These are phyloP conservation scores for Cyphellophora attinorum DNA, from an alignment of 2,329 filamentous ascomycete genomes.

Conservation along the genomic window DNA sequence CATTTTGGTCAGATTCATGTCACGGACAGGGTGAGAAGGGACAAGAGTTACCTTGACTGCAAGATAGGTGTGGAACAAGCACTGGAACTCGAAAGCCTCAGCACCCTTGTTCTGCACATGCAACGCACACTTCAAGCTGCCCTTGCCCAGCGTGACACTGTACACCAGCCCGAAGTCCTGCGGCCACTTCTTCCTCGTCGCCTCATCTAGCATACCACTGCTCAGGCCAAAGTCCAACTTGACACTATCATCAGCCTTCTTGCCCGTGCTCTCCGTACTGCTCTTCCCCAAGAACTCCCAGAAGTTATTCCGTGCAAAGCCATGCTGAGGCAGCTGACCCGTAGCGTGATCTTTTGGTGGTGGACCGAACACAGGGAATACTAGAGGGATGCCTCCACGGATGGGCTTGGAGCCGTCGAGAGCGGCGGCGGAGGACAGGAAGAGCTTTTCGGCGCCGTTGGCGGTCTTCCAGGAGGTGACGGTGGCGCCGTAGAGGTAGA, in stretches of 20 bases:
- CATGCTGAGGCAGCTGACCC: constrained; percentile 76
- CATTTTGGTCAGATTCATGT: too few species aligned
- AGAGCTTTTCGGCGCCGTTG: constrained; percentile 71
- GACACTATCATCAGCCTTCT: constrained; percentile 54
- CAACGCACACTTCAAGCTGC: constrained; percentile 68
- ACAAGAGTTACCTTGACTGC: constrained; percentile 62
- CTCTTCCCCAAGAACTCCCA: constrained; percentile 96
- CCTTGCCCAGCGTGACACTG: constrained; percentile 72
- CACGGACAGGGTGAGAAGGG: too few species aligned
- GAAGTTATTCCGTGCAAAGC: constrained; percentile 77
- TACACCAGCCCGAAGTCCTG: constrained; percentile 86
- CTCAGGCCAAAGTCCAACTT: constrained; percentile 95
- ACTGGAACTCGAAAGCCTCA: constrained; percentile 79
- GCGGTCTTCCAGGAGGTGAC: constrained; percentile 88
- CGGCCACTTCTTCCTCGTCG: constrained; percentile 66
- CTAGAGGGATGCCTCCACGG: constrained; percentile 44
- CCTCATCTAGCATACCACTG: constrained; percentile 58
- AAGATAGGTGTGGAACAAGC: constrained; percentile 86
- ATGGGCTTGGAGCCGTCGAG: constrained; percentile 85
- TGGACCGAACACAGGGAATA: constrained; percentile 60
- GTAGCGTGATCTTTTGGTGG: constrained; percentile 69
- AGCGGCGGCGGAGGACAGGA: constrained; percentile 68
- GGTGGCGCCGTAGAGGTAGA: constrained; percentile 86
- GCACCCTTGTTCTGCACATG: constrained; percentile 82
- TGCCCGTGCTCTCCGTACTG: constrained; percentile 40